Evolutionary conservation across 257 asterid genomes (phyloP), one percentile per base, ranked within the genome.

Genomic region (Anisodus acutangulus): DNA sequence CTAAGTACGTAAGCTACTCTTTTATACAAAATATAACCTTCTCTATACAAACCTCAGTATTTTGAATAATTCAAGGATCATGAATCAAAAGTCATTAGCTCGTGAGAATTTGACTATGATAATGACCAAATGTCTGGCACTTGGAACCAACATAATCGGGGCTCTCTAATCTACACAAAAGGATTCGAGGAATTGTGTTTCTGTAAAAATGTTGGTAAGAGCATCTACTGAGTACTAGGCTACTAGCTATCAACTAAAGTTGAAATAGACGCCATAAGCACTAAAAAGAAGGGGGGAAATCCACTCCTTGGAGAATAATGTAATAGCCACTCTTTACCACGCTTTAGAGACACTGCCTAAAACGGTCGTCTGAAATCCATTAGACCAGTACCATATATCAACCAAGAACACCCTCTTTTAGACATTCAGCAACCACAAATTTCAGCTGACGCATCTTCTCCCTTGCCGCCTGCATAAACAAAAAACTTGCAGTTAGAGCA

Each of bases 361-460:
- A 74, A 74, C 19, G 11, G 11, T 74, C 60, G 19, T 74, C 45
- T 11, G 45, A 19, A 49, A 71, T 45, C 17, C 58, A 71, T 9
- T 9, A 19, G 58, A 74, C 5, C 62, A 15, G 13, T 57, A 15
- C 19, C 62, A 17, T 31, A 31, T 31, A 31, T 92, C 91, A 90
- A 74, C 91, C 84, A 79, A 89, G 78, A 47, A 84, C 88, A 57
- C 90, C 90, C 60, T 91, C 89, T 80, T 87, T 83, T 81, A 91
- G 78, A 69, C 91, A 91, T 86, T 91, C 92, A 6, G 94, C 94
- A 57, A 94, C 87, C 78, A 87, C 91, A 78, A 85, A 72, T 90
- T 91, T 94, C 93, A 96, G 85, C 84, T 87, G 98, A 84, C 87
- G 88, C 99, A 93, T 90, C 92, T 92, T 93, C 89, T 86, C 88